Percentiles rank a stretch among this genome's conserved stretches.
These are phyloP conservation scores for Panicum hallii DNA, from an alignment of 202 grass and related monocot genomes.

Conservation along the genomic window DNA sequence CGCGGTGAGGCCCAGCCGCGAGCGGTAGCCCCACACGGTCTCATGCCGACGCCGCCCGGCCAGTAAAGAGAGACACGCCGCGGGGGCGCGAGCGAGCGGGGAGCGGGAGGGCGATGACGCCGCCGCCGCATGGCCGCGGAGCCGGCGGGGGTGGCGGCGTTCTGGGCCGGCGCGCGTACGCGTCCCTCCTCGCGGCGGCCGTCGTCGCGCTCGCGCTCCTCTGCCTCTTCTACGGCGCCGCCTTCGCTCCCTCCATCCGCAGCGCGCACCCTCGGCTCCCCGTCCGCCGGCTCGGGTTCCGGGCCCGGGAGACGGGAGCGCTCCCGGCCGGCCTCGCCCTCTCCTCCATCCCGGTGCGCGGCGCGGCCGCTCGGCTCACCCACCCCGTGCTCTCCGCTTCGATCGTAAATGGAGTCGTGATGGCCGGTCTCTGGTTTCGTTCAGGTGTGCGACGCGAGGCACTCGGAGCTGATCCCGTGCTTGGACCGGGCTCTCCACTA, in stretches of 20 bases:
- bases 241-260: conserved; percentile 69
- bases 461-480: conserved; percentile 82
- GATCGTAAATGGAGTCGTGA: neutral
- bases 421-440: neutral
- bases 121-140: conserved; percentile 4
- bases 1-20: neutral
- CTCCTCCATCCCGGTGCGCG: conserved; percentile 69
- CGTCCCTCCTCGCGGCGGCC: conserved; percentile 51
- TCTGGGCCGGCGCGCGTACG: conserved; percentile 48
- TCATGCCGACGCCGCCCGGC: neutral
- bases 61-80: neutral
- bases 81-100: neutral
- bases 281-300: conserved; percentile 10
- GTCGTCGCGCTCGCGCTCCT: conserved; percentile 66
- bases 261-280: conserved; percentile 13
- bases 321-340: conserved; percentile 49
- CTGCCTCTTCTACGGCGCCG: conserved; percentile 82
- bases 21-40: too few relatives aligned
- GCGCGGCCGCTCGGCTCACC: neutral
- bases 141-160: conserved; percentile 12
- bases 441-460: conserved; percentile 67
- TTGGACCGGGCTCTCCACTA: conserved; percentile 66
- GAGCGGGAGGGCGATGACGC: conserved; percentile 35
- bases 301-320: neutral
- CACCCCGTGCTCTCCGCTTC: neutral